These are phyloP conservation scores for Rhodotorula sp. DNA, from an alignment of 1,284 basidiomycete species.

Conservation along the genomic window DNA sequence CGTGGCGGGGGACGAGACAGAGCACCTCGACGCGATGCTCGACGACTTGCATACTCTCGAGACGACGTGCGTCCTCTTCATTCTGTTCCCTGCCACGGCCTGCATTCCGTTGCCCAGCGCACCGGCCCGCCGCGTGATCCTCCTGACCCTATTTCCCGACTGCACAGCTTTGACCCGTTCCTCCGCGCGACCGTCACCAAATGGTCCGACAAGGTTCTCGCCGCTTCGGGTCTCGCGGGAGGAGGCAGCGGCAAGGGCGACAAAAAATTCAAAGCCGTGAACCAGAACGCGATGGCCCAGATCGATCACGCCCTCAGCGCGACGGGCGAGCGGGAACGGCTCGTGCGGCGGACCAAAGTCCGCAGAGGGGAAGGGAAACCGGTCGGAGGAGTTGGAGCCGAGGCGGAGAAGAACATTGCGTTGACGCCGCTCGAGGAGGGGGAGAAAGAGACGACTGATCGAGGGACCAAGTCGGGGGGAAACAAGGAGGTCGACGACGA, in stretches of 20 bases:
- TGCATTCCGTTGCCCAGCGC: background rate
- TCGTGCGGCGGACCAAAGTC: constrained; percentile 40
- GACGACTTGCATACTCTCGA: constrained; percentile 58
- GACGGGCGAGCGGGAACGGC: constrained; percentile 40
- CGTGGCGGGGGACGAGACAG: constrained; percentile 38
- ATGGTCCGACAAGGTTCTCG: constrained; percentile 91
- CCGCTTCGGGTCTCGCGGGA: constrained; percentile 62
- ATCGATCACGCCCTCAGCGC: constrained; percentile 68
- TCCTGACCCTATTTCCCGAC: background rate
- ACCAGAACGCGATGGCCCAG: constrained; percentile 68
- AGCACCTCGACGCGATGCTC: constrained; percentile 50
- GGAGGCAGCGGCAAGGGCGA: constrained; percentile 41
- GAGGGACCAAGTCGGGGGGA: background rate
- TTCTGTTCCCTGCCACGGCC: background rate
- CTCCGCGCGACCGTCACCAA: constrained; percentile 75
- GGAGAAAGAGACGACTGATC: constrained; percentile 51
- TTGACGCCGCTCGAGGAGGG: constrained; percentile 44
- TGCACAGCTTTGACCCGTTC: constrained; percentile 47
- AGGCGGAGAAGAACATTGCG: constrained; percentile 42
- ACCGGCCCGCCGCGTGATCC: too few species aligned
- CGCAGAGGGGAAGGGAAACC: constrained; percentile 47
- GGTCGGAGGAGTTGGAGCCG: constrained; percentile 39
- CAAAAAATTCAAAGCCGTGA: constrained; percentile 59
- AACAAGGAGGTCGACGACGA: constrained; percentile 47
- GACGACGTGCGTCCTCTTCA: constrained; percentile 52